Conservation (phyloP, 2,329 filamentous ascomycete genomes). For the Colletotrichum sp. region DNA sequence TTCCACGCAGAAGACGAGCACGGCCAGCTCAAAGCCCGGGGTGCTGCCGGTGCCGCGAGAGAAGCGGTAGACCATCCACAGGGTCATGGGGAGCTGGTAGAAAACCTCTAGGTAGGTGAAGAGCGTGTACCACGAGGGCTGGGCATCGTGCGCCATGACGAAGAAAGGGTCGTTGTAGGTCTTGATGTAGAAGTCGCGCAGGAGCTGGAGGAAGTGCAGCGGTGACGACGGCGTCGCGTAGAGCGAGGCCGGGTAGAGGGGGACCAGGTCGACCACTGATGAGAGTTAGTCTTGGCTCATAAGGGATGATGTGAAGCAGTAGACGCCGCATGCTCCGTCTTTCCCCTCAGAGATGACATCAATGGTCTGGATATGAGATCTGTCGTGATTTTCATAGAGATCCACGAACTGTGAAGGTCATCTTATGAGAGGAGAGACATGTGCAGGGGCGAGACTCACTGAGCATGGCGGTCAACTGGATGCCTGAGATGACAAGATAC, state of each 20-base stretch:
- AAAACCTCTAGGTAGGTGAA: constrained; percentile 56
- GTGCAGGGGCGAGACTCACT: constrained; percentile 1
- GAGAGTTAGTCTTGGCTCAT: background rate
- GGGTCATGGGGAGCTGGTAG: constrained; percentile 54
- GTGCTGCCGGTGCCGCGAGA: constrained; percentile 32
- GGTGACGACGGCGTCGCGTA: constrained; percentile 46
- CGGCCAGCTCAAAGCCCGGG: constrained; percentile 50
- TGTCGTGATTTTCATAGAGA: background rate
- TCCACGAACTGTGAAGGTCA: background rate
- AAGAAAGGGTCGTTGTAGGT: constrained; percentile 61
- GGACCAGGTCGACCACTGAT: constrained; percentile 58
- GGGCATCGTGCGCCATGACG: constrained; percentile 34
- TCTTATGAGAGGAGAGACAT: background rate
- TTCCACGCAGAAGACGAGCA: constrained; percentile 56
- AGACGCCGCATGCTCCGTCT: too few relatives aligned
- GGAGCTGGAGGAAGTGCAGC: constrained; percentile 49
- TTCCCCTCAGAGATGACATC: background rate
- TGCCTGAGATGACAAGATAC: constrained; percentile 37
- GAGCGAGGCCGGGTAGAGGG: constrained; percentile 55
- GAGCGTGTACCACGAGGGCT: constrained; percentile 55
- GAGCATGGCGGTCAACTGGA: constrained; percentile 30
- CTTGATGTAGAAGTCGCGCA: constrained; percentile 52
- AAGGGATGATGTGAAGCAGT: background rate
- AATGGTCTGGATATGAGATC: background rate
- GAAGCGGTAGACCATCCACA: constrained; percentile 52